Base-by-base conservation (phyloP, 306 rosid genomes). In the Prosopis cineraria region DNA sequence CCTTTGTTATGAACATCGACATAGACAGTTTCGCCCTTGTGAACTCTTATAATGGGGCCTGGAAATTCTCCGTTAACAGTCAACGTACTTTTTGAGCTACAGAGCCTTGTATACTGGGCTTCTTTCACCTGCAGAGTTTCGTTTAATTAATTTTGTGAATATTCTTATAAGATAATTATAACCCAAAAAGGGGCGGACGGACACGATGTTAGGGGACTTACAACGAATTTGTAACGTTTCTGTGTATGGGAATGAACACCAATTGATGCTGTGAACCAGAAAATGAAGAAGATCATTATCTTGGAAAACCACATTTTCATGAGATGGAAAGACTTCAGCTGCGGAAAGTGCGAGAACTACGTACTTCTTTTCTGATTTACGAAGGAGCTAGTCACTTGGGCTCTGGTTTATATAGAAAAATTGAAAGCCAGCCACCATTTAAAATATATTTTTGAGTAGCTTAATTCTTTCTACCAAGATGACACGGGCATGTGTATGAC, bases 51-150 rank as follows among this genome's bases (percentile, higher is more conserved):
- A 24, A 10, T 55, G 71, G 85, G 81, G 56, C 83, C 83, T 22
- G 86, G 86, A 62, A 83, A 83, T 74, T 60, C 20, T 40, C 86
- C 86, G 62, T 78, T 83, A 68, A 83, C 83, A 10, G 86, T 78
- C 73, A 74, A 74, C 40, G 73, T 58, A 12, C 73, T 3, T 50
- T 73, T 78, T 7, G 72, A 68, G 77, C 50, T 20, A 77, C 86
- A 83, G 20, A 83, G 78, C 50, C 83, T 83, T 47, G 48, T 79
- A 12, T 68, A 83, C 6, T 4, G 13, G 20, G 80, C 78, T 74
- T 83, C 80, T 79, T 41, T 74, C 30, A 79, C 80, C 80, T 83
- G 43, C 70, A 68, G 11, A 3, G 59, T 7, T 3, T 48, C 19
- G n/a, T n/a, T n/a, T n/a, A 10, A 25, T 3, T 25, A 10, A 37